phyloP scores from a whole-genome alignment of 768 basidiomycete species.

The Lentinula edodes region DNA sequence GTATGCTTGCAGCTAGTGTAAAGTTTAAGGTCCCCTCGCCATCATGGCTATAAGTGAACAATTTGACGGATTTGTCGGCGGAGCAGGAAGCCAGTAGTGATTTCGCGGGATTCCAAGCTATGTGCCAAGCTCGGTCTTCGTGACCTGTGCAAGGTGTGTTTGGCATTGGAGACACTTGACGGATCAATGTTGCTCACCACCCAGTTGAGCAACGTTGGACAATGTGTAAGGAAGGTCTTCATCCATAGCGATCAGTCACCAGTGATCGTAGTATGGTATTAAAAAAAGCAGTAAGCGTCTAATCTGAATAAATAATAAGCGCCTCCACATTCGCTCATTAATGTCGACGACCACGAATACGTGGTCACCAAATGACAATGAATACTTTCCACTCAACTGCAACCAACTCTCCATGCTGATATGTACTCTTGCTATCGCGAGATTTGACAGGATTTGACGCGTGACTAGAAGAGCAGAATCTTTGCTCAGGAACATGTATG shows the following conservation, averaged over 20 bases:
- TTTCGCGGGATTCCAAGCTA: conserved; percentile 83
- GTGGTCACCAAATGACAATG: no score
- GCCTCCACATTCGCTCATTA: background rate
- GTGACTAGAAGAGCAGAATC: no score
- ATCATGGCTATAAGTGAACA: conserved; percentile 60
- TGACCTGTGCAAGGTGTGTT: conserved; percentile 44
- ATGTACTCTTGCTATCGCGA: no score
- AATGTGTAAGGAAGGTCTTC: background rate
- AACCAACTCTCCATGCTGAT: no score
- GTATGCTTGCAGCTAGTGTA: conserved; percentile 56
- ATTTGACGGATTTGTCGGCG: conserved; percentile 84
- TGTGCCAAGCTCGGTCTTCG: conserved; percentile 80
- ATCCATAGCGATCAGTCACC: background rate
- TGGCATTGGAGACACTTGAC: background rate
- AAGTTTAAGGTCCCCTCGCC: conserved; percentile 31
- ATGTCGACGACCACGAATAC: no score
- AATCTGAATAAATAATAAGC: background rate
- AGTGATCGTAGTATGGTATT: background rate
- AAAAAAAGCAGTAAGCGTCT: background rate
- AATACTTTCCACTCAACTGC: no score
- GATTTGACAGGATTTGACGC: no score
- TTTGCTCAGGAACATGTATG: background rate
- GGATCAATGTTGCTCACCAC: background rate
- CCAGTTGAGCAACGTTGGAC: background rate
- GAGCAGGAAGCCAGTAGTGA: conserved; percentile 90